Conservation (phyloP, 1,284 basidiomycete species). For the Marasmius fiardii region DNA sequence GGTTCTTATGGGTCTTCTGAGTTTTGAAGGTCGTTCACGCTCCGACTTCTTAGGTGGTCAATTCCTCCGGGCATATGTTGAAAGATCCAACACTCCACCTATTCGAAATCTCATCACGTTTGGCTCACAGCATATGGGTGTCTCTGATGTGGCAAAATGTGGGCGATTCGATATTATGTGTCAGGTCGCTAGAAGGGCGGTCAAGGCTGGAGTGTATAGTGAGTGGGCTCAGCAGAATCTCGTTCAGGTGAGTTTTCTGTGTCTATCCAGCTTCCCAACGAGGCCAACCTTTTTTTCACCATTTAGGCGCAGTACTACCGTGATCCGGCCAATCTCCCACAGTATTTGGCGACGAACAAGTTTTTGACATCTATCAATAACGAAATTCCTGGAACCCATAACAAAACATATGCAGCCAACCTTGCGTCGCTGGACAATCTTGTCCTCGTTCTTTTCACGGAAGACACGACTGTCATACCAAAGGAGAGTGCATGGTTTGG, state of each 20-base stretch:
- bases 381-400: constrained; percentile 51
- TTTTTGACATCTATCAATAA: constrained; percentile 80
- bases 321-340: constrained; percentile 72
- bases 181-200: constrained; percentile 69
- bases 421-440: constrained; percentile 57
- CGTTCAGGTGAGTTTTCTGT: constrained; percentile 54
- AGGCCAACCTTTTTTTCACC: not conserved
- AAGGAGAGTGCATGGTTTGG: constrained; percentile 87
- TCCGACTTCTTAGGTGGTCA: constrained; percentile 65
- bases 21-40: constrained; percentile 2
- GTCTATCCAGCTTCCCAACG: not conserved
- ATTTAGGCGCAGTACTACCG: constrained; percentile 89
- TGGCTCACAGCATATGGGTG: constrained; percentile 82
- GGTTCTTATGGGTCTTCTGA: constrained; percentile 35
- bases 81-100: constrained; percentile 78
- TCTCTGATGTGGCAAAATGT: constrained; percentile 80
- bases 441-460: constrained; percentile 64
- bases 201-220: constrained; percentile 76
- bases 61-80: constrained; percentile 87
- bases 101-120: constrained; percentile 89
- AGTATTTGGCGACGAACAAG: constrained; percentile 68
- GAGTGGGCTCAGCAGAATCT: constrained; percentile 81
- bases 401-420: constrained; percentile 59
- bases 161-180: constrained; percentile 72
- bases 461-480: constrained; percentile 77